Evolutionary conservation across 768 basidiomycete genomes (phyloP).

Genomic region (Suillus occidentalis): DNA sequence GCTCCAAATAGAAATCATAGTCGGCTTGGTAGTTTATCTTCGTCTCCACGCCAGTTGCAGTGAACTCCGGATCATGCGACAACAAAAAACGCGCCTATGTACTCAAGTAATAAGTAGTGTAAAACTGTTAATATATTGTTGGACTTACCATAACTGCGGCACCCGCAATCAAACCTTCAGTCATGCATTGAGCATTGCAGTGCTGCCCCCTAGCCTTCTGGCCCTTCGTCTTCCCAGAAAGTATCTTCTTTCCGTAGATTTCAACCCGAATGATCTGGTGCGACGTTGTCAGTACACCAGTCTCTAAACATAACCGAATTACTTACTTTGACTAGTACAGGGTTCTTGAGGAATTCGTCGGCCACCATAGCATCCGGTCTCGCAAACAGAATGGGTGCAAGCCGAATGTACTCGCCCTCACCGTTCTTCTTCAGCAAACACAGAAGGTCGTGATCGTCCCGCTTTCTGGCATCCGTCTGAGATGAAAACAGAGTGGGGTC

Average conservation of each 20-base stretch:
- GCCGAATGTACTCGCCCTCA: not conserved
- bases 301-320: not conserved
- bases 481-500: not conserved
- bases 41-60: not conserved
- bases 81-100: not conserved
- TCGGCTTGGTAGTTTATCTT: not conserved
- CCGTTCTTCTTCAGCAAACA: not conserved
- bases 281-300: not conserved
- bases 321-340: not conserved
- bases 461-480: not conserved
- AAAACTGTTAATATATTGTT: too few relatives aligned
- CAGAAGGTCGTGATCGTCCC: not conserved
- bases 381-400: not conserved
- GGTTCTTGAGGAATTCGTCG: not conserved
- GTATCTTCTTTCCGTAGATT: not conserved
- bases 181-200: not conserved
- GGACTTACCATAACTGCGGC: not conserved
- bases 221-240: not conserved
- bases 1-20: conserved; percentile 1
- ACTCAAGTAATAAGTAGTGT: not conserved
- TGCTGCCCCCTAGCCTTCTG: conserved; percentile 1
- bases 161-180: not conserved
- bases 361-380: not conserved
- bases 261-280: not conserved
- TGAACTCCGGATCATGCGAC: not conserved